Base-by-base conservation (phyloP, 805 yeast species). In the Wickerhamomyces ciferrii region DNA sequence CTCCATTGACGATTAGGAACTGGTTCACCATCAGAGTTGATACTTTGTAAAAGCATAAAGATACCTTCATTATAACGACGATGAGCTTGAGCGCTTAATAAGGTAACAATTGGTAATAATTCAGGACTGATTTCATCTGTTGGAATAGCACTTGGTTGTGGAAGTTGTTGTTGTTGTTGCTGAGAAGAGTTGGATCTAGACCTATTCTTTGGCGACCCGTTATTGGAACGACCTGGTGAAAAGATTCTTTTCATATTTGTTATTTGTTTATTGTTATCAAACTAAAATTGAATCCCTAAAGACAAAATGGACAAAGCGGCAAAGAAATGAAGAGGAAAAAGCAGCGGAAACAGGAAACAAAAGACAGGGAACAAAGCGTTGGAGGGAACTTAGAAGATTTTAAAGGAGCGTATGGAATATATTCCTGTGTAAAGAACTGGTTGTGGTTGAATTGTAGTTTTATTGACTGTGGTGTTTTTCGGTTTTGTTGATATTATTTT, bases 11-110 rank as follows among this genome's bases (percentile, higher is more conserved):
- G 73, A 43, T 84, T 87, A 0, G 84, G 82, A 4, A 69, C 65
- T 0, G 96, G 91, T 46, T 83, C 77, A 9, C 99, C 99, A 54
- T 92, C 96, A 23, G 87, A 79, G 58, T 83, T 81, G 54, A 87
- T 68, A 55, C 86, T 92, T 54, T 83, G 81, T 50, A 85, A 69
- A 9, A 87, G 65, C 84, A 85, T 78, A 58, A 87, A 80, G 2
- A 83, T 79, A 45, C 92, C 94, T 55, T 85, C 94, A 50, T 75
- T 72, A 64, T 87, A 87, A 41, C 88, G 74, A 50, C 96, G 74
- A 60, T 84, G 88, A 0, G 81, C 66, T 55, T 87, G 95, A 0
- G 91, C 87, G 20, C 87, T 75, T 18, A 87, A 63, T 15, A 87
- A 66, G 0, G 94, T 83, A 40, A 86, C 85, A 5, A 87, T 84